phyloP scores from a whole-genome alignment of 148 eudicot genomes.

The Vaccinium vitisidaea region DNA sequence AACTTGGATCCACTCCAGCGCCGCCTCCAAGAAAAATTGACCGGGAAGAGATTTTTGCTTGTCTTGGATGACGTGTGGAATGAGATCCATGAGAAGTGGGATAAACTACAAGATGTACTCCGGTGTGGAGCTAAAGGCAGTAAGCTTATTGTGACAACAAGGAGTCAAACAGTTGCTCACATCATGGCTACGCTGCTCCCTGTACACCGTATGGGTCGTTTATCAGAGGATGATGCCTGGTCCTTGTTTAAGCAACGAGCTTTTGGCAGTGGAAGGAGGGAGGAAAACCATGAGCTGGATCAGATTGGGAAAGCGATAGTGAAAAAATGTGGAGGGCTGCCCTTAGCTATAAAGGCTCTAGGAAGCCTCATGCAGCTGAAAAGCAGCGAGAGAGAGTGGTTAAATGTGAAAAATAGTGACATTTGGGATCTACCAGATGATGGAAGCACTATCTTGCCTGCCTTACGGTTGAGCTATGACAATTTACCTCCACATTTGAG shows the following conservation, averaged over 20 bases:
- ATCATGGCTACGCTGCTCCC: not conserved
- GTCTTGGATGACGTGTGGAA: slow-evolving; percentile 29
- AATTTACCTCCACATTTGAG: not conserved
- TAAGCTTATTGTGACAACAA: slow-evolving; percentile 21
- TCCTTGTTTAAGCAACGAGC: slow-evolving; percentile 12
- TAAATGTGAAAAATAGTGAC: slow-evolving; percentile 8
- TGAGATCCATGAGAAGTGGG: slow-evolving; percentile 10
- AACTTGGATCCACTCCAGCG: slow-evolving; percentile 5
- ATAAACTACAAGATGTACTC: not conserved
- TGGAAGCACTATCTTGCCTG: slow-evolving; percentile 9
- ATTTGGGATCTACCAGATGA: slow-evolving; percentile 3
- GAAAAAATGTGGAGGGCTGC: slow-evolving; percentile 15
- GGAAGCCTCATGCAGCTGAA: slow-evolving; percentile 19
- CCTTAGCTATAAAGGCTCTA: slow-evolving; percentile 17
- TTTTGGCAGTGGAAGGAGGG: not conserved
- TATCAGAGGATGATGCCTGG: slow-evolving; percentile 8
- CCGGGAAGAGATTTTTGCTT: slow-evolving; percentile 13
- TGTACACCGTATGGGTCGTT: not conserved
- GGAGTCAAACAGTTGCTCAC: not conserved
- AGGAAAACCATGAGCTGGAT: not conserved
- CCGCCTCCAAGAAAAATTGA: slow-evolving; percentile 1
- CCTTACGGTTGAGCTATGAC: slow-evolving; percentile 13
- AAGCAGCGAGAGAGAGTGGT: slow-evolving; percentile 9
- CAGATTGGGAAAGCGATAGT: slow-evolving; percentile 17
- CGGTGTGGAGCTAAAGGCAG: slow-evolving; percentile 14